A percentile compares a stretch with the other conserved stretches of the same genome.
Conservation (phyloP, 208 protist species). For the Trypanosoma melophagium region DNA sequence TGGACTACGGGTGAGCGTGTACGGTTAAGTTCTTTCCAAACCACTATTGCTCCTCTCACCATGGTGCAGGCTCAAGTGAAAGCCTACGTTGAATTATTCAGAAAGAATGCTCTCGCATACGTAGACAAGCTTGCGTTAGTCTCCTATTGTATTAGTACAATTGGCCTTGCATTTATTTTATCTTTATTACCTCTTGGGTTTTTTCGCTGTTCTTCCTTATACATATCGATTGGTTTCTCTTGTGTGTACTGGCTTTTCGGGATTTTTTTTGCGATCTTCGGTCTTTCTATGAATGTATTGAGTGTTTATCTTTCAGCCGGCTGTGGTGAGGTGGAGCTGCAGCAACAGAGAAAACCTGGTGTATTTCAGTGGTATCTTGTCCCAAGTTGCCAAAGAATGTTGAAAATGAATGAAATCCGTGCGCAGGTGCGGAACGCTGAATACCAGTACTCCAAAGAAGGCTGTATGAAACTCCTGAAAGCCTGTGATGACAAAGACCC, state of each 20-base stretch:
- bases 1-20: slow-evolving; percentile 9
- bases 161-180: slow-evolving; percentile 16
- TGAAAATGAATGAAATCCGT: slow-evolving; percentile 11
- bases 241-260: slow-evolving; percentile 33
- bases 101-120: not conserved
- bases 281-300: slow-evolving; percentile 14
- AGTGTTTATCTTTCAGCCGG: slow-evolving; percentile 1
- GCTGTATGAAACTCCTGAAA: slow-evolving; percentile 10
- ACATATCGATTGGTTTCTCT: slow-evolving; percentile 7
- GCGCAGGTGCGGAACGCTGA: not conserved
- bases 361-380: slow-evolving; percentile 35
- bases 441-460: not conserved
- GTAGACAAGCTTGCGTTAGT: slow-evolving; percentile 6
- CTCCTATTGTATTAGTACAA: slow-evolving; percentile 14
- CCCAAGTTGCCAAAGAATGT: slow-evolving; percentile 9
- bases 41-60: slow-evolving; percentile 13
- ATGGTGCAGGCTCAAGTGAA: slow-evolving; percentile 2
- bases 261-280: slow-evolving; percentile 24
- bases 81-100: not conserved
- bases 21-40: not conserved
- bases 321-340: slow-evolving; percentile 30
- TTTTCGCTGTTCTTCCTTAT: slow-evolving; percentile 13
- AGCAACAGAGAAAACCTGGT: slow-evolving; percentile 26
- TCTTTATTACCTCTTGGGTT: slow-evolving; percentile 13
- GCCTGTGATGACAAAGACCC: slow-evolving; percentile 11